These are phyloP conservation scores for Lenwebbia sp. DNA, from an alignment of 345 rosid species.

Conservation along the genomic window DNA sequence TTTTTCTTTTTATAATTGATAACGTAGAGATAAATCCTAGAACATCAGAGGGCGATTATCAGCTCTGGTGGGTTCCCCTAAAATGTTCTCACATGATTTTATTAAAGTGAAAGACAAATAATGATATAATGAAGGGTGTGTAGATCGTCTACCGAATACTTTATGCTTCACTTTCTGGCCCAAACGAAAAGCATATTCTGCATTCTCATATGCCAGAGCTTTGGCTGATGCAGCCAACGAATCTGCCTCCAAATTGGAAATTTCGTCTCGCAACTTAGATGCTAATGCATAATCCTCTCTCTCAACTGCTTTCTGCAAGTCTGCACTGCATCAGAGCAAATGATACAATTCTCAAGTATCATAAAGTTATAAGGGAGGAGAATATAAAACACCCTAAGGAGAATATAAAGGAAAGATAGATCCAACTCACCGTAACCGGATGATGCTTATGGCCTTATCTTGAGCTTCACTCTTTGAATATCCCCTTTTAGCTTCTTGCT, in stretches of 20 bases:
- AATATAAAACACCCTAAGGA: not conserved
- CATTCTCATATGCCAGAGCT: conserved; percentile 73
- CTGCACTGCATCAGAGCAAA: conserved; percentile 34
- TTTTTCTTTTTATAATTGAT: not conserved
- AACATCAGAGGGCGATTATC: not conserved
- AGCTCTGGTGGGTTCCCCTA: not conserved
- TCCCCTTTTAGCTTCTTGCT: conserved; percentile 63
- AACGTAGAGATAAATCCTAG: not conserved
- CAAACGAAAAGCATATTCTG: conserved; percentile 69
- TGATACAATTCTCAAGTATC: not conserved
- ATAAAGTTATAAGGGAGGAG: not conserved
- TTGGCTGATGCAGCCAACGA: conserved; percentile 79
- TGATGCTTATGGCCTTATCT: conserved; percentile 69
- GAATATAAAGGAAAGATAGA: not conserved
- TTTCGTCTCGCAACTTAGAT: conserved; percentile 62
- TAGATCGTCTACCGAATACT: conserved; percentile 38
- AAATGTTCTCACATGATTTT: not conserved
- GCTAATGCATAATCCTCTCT: conserved; percentile 70
- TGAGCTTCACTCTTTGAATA: conserved; percentile 93
- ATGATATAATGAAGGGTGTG: not conserved
- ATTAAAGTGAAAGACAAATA: not conserved
- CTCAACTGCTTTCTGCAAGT: conserved; percentile 75
- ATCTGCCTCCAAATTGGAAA: conserved; percentile 74
- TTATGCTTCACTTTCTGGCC: conserved; percentile 92
- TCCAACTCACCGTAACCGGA: conserved; percentile 57